phyloP scores from a whole-genome alignment of 768 basidiomycete genomes.

The Lactifluus hygrophoroides region DNA sequence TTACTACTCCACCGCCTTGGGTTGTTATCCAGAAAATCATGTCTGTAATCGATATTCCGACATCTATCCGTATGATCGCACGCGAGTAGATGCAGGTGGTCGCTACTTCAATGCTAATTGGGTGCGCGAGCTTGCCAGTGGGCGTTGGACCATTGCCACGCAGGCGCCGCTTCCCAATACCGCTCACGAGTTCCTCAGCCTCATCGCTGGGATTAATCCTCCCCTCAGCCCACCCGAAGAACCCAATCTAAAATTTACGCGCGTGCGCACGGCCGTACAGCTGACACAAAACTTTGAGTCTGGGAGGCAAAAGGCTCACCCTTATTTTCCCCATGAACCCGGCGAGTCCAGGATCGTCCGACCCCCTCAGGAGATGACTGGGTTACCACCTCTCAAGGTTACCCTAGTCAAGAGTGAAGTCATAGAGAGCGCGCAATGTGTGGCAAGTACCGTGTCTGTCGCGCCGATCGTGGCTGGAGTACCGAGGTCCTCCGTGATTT shows the following conservation, averaged over 20 bases:
- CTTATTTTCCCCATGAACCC: constrained; percentile 59
- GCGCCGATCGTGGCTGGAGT: constrained; percentile 27
- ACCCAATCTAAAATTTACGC: constrained; percentile 28
- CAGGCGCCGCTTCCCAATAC: constrained; percentile 72
- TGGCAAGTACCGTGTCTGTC: constrained; percentile 53
- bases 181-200: constrained; percentile 66
- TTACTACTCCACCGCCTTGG: constrained; percentile 53
- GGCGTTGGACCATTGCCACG: constrained; percentile 77
- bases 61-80: constrained; percentile 76
- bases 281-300: constrained; percentile 67
- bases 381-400: constrained; percentile 41
- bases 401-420: constrained; percentile 41
- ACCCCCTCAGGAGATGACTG: constrained; percentile 36
- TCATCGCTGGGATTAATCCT: constrained; percentile 42
- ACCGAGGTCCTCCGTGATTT: constrained; percentile 35
- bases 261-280: constrained; percentile 71
- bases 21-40: constrained; percentile 36
- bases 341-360: constrained; percentile 41
- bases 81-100: constrained; percentile 51
- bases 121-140: constrained; percentile 66
- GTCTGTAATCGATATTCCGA: constrained; percentile 61
- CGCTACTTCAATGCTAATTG: constrained; percentile 80
- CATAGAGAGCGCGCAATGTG: constrained; percentile 50
- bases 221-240: constrained; percentile 26
- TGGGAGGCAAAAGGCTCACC: constrained; percentile 63